Conservation (phyloP, 345 rosid genomes). For the Syzygium jambos region DNA sequence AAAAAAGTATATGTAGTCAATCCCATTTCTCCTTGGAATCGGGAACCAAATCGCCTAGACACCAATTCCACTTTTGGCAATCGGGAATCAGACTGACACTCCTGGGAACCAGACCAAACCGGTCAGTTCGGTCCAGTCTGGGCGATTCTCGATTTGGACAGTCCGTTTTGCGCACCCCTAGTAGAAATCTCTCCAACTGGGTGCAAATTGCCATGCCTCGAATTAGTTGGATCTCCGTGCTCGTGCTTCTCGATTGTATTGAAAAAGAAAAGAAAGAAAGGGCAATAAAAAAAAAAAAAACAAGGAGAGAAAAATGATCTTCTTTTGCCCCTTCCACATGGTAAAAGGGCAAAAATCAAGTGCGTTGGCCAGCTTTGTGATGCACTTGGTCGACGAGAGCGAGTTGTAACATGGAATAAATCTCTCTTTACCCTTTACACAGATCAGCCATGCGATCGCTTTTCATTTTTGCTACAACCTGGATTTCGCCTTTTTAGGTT, state of each 20-base stretch:
- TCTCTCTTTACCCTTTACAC: not conserved
- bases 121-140: too few relatives aligned
- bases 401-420: not conserved
- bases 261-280: not conserved
- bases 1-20: too few relatives aligned
- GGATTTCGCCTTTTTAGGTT: not conserved
- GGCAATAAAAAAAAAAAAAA: not conserved
- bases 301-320: not conserved
- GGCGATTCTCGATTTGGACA: too few relatives aligned
- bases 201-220: rapidly evolving
- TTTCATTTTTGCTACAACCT: not conserved
- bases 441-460: not conserved
- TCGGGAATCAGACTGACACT: too few relatives aligned
- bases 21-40: too few relatives aligned
- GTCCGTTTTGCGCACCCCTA: too few relatives aligned
- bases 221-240: not conserved
- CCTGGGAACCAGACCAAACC: too few relatives aligned
- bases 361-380: not conserved
- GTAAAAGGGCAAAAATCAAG: not conserved
- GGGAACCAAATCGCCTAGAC: too few relatives aligned
- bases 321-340: not conserved
- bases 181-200: not conserved
- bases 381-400: not conserved
- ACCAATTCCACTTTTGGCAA: too few relatives aligned
- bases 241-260: not conserved